Percentiles rank a stretch among this genome's conserved stretches.
These are phyloP conservation scores for Colletotrichum musae DNA, from an alignment of 2,329 filamentous ascomycete species.

Conservation along the genomic window DNA sequence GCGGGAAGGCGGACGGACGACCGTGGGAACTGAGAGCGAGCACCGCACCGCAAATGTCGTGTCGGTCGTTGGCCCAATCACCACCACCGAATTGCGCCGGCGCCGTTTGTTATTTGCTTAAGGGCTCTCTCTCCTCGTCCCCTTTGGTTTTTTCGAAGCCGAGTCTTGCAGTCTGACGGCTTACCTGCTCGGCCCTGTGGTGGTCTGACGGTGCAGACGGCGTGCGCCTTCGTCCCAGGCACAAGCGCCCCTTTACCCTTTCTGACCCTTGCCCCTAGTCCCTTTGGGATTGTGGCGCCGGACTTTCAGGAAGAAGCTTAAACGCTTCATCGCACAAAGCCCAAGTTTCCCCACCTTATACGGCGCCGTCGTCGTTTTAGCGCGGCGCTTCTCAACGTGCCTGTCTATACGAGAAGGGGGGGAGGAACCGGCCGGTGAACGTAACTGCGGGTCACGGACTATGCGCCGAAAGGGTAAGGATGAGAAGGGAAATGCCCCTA, in stretches of 20 bases:
- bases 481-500: too few relatives aligned
- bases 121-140: neutral
- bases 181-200: neutral
- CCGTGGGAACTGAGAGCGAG: neutral
- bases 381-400: slow-evolving; percentile 19
- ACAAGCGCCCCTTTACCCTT: neutral
- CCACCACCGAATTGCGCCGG: neutral
- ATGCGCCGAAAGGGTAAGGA: neutral
- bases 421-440: neutral
- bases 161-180: slow-evolving; percentile 14
- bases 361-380: slow-evolving; percentile 16
- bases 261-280: neutral
- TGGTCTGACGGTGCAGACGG: slow-evolving; percentile 13
- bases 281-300: slow-evolving; percentile 10
- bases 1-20: neutral
- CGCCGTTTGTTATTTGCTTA: neutral
- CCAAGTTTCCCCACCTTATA: neutral
- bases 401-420: slow-evolving; percentile 25
- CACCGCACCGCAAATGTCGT: neutral
- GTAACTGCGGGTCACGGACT: slow-evolving; percentile 3
- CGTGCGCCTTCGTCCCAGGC: slow-evolving; percentile 8
- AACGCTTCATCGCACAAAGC: slow-evolving; percentile 19
- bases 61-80: slow-evolving; percentile 1
- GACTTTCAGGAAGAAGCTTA: slow-evolving; percentile 34
- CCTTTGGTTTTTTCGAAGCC: neutral